Conservation (phyloP, 2,329 filamentous ascomycete species). For the Mariannaea elegans region DNA sequence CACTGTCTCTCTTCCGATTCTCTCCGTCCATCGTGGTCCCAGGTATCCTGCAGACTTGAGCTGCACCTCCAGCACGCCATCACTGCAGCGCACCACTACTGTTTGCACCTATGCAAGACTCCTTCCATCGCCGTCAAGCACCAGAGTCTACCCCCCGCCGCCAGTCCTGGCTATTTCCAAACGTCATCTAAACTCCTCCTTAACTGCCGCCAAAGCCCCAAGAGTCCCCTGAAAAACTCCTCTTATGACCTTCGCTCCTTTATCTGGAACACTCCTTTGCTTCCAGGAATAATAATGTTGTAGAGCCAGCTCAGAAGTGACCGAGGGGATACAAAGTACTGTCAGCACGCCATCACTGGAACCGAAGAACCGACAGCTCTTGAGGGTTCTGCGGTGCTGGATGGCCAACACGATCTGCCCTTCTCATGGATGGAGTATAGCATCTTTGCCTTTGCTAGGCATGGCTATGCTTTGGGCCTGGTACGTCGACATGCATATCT, state of each 20-base stretch:
- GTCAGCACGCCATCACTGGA: too few relatives aligned
- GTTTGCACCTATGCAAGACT: neutral
- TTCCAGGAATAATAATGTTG: too few relatives aligned
- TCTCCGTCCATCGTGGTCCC: neutral
- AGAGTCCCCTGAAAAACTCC: conserved; percentile 59
- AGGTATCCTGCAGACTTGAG: neutral
- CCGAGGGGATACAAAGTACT: too few relatives aligned
- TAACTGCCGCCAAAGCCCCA: conserved; percentile 70
- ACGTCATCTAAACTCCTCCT: conserved; percentile 74
- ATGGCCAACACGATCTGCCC: conserved; percentile 52
- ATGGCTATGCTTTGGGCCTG: conserved; percentile 98
- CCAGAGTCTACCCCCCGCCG: conserved; percentile 50
- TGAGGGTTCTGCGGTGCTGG: conserved; percentile 39
- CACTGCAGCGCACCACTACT: neutral
- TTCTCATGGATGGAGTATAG: conserved; percentile 90
- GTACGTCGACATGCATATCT: conserved; percentile 64
- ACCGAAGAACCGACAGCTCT: conserved; percentile 40
- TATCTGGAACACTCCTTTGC: too few relatives aligned
- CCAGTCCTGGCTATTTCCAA: conserved; percentile 74
- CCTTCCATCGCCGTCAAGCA: conserved; percentile 26
- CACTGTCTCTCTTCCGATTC: neutral
- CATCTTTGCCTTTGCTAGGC: conserved; percentile 85
- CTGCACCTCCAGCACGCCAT: neutral
- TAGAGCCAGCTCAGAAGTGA: too few relatives aligned
- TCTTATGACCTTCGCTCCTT: conserved; percentile 63